Percentiles rank a stretch among this genome's conserved stretches.
Conservation (phyloP, 1,139 yeast genomes). For the Saccharomyces pastorianus region DNA sequence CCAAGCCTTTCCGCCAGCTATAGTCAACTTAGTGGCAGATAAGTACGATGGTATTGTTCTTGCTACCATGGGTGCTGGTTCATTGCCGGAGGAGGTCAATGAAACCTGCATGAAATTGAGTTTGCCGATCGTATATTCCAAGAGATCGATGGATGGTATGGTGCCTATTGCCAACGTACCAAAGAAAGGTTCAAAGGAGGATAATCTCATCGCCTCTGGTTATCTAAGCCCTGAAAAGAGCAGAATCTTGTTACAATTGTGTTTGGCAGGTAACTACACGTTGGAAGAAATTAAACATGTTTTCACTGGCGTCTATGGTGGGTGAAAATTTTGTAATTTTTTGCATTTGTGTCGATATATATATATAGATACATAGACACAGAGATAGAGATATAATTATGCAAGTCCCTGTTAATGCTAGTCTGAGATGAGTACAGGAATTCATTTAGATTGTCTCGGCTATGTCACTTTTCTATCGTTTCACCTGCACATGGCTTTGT, state of each 20-base stretch:
- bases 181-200: constrained; percentile 15
- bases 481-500: too few species aligned
- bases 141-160: constrained; percentile 60
- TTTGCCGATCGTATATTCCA: constrained; percentile 55
- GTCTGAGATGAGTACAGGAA: background rate
- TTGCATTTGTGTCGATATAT: background rate
- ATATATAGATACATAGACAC: background rate
- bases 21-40: constrained; percentile 39
- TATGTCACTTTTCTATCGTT: too few species aligned
- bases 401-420: background rate
- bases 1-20: constrained; percentile 47
- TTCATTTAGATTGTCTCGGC: background rate
- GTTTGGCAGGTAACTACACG: constrained; percentile 40
- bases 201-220: constrained; percentile 48
- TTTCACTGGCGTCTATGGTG: constrained; percentile 43
- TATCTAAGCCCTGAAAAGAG: constrained; percentile 62
- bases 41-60: constrained; percentile 48
- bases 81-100: constrained; percentile 47
- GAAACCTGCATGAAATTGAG: constrained; percentile 30
- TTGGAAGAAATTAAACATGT: constrained; percentile 39
- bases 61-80: constrained; percentile 70
- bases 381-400: background rate
- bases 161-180: constrained; percentile 46
- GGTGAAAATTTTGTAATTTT: constrained; percentile 16
- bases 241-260: constrained; percentile 51